Evolutionary conservation across 2,329 filamentous ascomycete genomes (phyloP), one percentile per base, ranked within the genome.

Genomic region (Lomentospora prolificans): DNA sequence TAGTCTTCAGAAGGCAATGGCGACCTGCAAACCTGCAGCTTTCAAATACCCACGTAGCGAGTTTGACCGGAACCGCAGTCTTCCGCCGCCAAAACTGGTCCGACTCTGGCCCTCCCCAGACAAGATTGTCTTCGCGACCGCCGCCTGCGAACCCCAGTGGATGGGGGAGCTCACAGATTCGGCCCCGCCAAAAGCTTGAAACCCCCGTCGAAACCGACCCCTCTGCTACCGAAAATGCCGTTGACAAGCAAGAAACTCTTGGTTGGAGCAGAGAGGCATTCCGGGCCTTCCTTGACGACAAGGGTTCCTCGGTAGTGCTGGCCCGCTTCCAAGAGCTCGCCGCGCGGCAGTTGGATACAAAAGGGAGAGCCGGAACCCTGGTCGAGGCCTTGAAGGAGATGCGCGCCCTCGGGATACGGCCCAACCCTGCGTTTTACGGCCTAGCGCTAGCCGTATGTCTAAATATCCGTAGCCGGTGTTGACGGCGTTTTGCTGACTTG

Each of bases 1-100:
- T 0, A 63, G 70, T 7, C 74, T 72, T 55, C 51, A 64, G 10
- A 61, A 69, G 30, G 70, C 76, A 9, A 65, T 70, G 2, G 66
- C 67, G 1, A 60, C 27, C n/a, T 22, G 22, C 39, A 12, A 25
- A 6, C 36, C 36, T 24, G 7, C 25, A 4, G 3, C 33, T 9
- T 8, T 31, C 36, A 4, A n/a, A 27, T 25, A 12, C 36, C n/a
- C 22, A 28, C 6, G 14, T 22, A 10, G 12, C n/a, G 22, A 12
- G 10, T 22, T 10, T 19, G 17, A 22, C 19, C 44, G n/a, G n/a
- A n/a, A 27, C 22, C 25, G 17, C 48, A 8, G 6, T 31, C 9
- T 19, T 51, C 48, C 25, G 28, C 25, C 48, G 24, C 14, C 48
- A 19, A 48, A 48, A 48, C 19, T 48, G 44, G 44, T 22, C 44